Percentiles rank a stretch among this genome's conserved stretches.
Evolutionary conservation across 2,329 filamentous ascomycete genomes (phyloP).

Genomic region (Aspergillus pseudonomiae): DNA sequence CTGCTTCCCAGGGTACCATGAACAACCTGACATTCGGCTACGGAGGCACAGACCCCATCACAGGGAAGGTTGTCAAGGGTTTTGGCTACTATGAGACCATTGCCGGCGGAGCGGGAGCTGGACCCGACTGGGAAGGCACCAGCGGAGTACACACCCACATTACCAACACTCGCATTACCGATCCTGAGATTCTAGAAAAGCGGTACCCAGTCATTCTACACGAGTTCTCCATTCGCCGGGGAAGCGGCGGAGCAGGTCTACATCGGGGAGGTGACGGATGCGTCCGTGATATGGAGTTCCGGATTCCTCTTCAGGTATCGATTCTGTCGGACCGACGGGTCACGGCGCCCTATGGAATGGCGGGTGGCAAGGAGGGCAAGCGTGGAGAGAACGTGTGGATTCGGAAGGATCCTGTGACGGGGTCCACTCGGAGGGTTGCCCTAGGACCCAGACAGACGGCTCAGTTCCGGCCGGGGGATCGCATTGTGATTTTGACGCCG

Average conservation of each 20-base stretch:
- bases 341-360: slow-evolving; percentile 29
- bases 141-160: slow-evolving; percentile 77
- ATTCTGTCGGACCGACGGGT: slow-evolving; percentile 29
- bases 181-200: slow-evolving; percentile 77
- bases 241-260: slow-evolving; percentile 65
- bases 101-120: slow-evolving; percentile 73
- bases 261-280: slow-evolving; percentile 75
- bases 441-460: neutral
- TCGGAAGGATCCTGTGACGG: neutral
- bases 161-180: slow-evolving; percentile 83
- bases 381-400: neutral
- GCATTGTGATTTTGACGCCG: neutral
- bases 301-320: slow-evolving; percentile 47
- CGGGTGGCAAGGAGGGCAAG: slow-evolving; percentile 16
- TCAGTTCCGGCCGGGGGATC: neutral
- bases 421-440: neutral
- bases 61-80: slow-evolving; percentile 63
- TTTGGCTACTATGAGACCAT: slow-evolving; percentile 64
- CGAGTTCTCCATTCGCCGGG: slow-evolving; percentile 66
- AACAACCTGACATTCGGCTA: slow-evolving; percentile 66
- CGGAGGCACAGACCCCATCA: slow-evolving; percentile 23
- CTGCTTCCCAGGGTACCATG: slow-evolving; percentile 75
- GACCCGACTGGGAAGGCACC: slow-evolving; percentile 70
- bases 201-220: slow-evolving; percentile 73
- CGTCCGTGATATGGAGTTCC: slow-evolving; percentile 77